Evolutionary conservation across 495 filamentous ascomycete genomes (phyloP).

Genomic region (Saxophila tyrrhenica): DNA sequence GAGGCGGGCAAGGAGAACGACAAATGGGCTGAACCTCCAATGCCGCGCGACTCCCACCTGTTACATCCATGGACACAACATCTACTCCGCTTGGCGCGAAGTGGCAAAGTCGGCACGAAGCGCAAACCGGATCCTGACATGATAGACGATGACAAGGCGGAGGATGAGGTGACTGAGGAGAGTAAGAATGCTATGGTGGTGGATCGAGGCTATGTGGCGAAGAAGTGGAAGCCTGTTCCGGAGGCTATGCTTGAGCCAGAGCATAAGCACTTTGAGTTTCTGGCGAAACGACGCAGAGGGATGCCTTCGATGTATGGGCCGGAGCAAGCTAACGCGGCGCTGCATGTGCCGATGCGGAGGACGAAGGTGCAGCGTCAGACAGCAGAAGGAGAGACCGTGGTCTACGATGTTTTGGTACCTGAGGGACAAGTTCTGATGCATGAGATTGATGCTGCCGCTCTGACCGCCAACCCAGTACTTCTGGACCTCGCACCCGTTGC

Average conservation of each 20-base stretch:
- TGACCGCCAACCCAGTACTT: slow-evolving; percentile 4
- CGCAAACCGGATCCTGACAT: slow-evolving; percentile 32
- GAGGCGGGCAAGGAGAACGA: slow-evolving; percentile 15
- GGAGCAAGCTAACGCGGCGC: slow-evolving; percentile 20
- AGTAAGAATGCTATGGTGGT: slow-evolving; percentile 36
- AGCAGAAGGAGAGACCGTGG: slow-evolving; percentile 62
- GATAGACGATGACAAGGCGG: slow-evolving; percentile 31
- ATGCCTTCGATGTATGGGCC: slow-evolving; percentile 45
- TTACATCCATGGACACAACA: slow-evolving; percentile 62
- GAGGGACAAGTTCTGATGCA: slow-evolving; percentile 75
- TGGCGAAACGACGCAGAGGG: slow-evolving; percentile 82
- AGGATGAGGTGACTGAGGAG: slow-evolving; percentile 37
- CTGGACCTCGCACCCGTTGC: slow-evolving; percentile 33
- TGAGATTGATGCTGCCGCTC: slow-evolving; percentile 54
- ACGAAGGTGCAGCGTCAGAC: slow-evolving; percentile 69
- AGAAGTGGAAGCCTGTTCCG: slow-evolving; percentile 68
- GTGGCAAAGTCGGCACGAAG: slow-evolving; percentile 34
- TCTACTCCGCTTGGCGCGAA: slow-evolving; percentile 69
- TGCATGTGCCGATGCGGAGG: slow-evolving; percentile 46
- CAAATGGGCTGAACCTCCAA: slow-evolving; percentile 46
- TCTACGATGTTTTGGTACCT: slow-evolving; percentile 68
- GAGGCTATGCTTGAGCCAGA: slow-evolving; percentile 64
- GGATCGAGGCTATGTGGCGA: slow-evolving; percentile 52
- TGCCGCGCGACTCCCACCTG: slow-evolving; percentile 81
- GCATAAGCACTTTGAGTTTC: slow-evolving; percentile 47